A percentile compares a stretch with the other conserved stretches of the same genome.
phyloP scores from a whole-genome alignment of 2,329 filamentous ascomycete genomes.

The Fusarium miscanthi region DNA sequence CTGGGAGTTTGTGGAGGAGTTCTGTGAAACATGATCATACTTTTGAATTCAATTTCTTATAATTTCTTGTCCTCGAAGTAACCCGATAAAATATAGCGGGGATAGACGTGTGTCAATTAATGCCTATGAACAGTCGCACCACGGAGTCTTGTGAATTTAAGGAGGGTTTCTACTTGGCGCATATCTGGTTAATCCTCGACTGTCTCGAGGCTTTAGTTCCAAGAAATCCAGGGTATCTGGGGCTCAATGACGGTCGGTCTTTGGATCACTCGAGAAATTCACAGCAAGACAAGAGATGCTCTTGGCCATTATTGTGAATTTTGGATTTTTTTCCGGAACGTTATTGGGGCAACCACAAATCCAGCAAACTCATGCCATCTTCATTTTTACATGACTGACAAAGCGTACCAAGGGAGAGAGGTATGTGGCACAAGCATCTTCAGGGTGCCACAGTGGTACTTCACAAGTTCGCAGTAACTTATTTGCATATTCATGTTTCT shows the following conservation, averaged over 20 bases:
- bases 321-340: too few species aligned
- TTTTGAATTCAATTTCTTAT: background rate
- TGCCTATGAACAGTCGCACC: background rate
- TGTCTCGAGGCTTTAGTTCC: background rate
- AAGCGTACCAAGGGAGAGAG: too few species aligned
- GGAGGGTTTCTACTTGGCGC: background rate
- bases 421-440: too few species aligned
- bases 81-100: background rate
- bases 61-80: background rate
- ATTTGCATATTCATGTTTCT: background rate
- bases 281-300: background rate
- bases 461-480: background rate
- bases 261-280: background rate
- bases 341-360: background rate
- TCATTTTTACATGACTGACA: background rate
- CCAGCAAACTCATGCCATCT: background rate
- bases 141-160: background rate
- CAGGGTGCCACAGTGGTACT: too few species aligned
- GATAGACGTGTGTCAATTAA: background rate
- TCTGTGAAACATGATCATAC: background rate
- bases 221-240: background rate
- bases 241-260: background rate
- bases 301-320: background rate
- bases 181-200: background rate
- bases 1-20: background rate